Percentiles rank a stretch among this genome's conserved stretches.
Conservation (phyloP, 768 basidiomycete species). For the Stropharia rugosoannulata region DNA sequence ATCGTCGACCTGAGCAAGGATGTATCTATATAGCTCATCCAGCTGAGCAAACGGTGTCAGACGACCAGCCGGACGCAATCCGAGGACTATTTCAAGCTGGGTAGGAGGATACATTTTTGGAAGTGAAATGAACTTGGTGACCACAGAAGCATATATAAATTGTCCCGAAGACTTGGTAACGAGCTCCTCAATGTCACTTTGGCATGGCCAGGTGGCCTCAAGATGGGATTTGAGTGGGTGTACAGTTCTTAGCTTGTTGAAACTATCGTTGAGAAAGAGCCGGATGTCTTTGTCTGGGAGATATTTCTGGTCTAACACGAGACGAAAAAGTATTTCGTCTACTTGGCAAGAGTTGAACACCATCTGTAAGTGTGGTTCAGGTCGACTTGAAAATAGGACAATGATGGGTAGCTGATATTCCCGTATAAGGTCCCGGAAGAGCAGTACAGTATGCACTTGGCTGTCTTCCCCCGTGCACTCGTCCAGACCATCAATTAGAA, state of each 20-base stretch:
- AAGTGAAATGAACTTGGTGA: constrained; percentile 1
- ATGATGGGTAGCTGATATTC: background rate
- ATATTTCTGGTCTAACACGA: background rate
- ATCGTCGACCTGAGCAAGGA: background rate
- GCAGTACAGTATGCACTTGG: background rate
- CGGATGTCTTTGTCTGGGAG: constrained; percentile 5
- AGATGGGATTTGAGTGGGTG: constrained; percentile 2
- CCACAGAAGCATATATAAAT: constrained; percentile 8
- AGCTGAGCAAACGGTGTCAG: constrained; percentile 1
- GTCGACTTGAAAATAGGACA: background rate
- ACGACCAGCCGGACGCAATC: background rate
- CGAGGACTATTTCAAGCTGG: constrained; percentile 1
- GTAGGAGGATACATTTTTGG: background rate
- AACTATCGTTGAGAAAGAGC: constrained; percentile 2
- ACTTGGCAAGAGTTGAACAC: background rate
- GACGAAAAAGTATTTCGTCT: background rate
- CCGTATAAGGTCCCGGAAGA: background rate
- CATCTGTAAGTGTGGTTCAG: background rate
- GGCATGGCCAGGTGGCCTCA: background rate
- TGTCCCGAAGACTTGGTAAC: constrained; percentile 5
- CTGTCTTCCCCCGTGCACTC: constrained; percentile 11
- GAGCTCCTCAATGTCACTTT: background rate
- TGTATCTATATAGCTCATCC: constrained; percentile 4
- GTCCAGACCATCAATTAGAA: constrained; percentile 24
- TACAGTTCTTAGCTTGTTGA: background rate